Evolutionary conservation across 257 asterid species (phyloP), one percentile per base, ranked within the genome.

Genomic region (Solanum infundibuliforme): DNA sequence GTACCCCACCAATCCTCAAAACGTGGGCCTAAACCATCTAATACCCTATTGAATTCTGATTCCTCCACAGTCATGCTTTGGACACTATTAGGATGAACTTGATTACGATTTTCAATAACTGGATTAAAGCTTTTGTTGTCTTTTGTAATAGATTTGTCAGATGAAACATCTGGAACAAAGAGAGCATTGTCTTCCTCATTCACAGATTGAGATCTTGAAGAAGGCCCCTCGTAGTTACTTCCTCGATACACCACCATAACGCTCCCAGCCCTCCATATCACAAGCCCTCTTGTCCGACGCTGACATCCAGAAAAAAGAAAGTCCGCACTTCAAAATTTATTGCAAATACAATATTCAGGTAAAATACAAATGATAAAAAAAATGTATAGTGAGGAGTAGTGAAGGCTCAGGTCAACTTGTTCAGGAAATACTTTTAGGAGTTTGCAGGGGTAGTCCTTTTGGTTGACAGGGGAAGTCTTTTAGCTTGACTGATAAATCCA

Each of bases 1-100:
- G 96, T 97, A 86, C 99, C 99, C 99, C 99, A 97, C 99, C 99
- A 97, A 83, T 97, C 98, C 88, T 97, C 99, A 88, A 94, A 97
- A 62, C 99, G 94, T 87, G 98, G 99, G 72, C 99, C 99, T 90
- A 97, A 93, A 89, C 98, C 98, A 90, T 94, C 98, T 89, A 97
- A 93, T 69, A 95, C 90, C 81, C 74, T 88, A 89, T 91, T 92
- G 92, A 90, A 96, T 88, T 95, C 98, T 87, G 91, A 91, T 92
- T 94, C 99, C 89, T 93, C 97, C 89, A 88, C 95, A 7, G 98
- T 92, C 94, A 92, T 86, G 88, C 58, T 89, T 88, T 90, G 89
- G 82, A 48, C 90, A 83, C 81, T 92, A 89, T 83, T 65, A 32
- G 93, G 41, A 83, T 88, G 76, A 86, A 72, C 90, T 43, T 90